phyloP scores from a whole-genome alignment of 768 basidiomycete species.

The Crucibulum laeve region DNA sequence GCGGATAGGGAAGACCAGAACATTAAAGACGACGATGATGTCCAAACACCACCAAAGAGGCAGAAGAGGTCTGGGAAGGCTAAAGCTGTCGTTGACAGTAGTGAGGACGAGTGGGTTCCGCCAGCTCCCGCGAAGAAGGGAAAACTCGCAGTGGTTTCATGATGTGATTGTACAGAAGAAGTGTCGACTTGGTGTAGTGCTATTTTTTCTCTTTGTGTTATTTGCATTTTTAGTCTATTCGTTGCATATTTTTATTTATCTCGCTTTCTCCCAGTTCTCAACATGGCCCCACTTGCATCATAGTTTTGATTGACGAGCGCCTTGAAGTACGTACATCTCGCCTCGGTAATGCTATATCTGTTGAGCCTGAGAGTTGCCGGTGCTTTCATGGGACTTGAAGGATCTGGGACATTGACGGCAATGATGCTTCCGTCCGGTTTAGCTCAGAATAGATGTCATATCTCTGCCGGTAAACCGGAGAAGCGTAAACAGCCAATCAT shows the following conservation, averaged over 20 bases:
- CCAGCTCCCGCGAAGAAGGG: slow-evolving; percentile 15
- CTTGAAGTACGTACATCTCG: no score
- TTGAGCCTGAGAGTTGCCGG: background rate
- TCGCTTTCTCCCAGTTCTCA: no score
- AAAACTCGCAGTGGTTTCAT: slow-evolving; percentile 8
- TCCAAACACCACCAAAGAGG: slow-evolving; percentile 27
- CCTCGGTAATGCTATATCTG: background rate
- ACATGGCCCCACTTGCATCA: no score
- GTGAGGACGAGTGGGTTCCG: slow-evolving; percentile 27
- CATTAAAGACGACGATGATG: slow-evolving; percentile 10
- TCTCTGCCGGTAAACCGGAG: background rate
- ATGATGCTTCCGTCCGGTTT: background rate
- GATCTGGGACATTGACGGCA: background rate
- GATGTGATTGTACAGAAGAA: slow-evolving; percentile 3
- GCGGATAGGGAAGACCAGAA: slow-evolving; percentile 20
- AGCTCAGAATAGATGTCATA: background rate
- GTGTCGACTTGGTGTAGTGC: slow-evolving; percentile 13
- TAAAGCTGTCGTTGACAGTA: slow-evolving; percentile 15
- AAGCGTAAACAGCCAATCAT: background rate
- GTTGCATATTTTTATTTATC: slow-evolving; percentile 7
- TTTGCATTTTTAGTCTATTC: slow-evolving; percentile 9
- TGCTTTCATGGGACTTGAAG: background rate
- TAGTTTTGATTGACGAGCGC: no score
- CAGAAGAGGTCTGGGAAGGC: slow-evolving; percentile 19
- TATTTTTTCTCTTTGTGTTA: slow-evolving; percentile 8